Base-by-base conservation (phyloP, 805 yeast species). In the Zygosaccharomyces siamensis region DNA sequence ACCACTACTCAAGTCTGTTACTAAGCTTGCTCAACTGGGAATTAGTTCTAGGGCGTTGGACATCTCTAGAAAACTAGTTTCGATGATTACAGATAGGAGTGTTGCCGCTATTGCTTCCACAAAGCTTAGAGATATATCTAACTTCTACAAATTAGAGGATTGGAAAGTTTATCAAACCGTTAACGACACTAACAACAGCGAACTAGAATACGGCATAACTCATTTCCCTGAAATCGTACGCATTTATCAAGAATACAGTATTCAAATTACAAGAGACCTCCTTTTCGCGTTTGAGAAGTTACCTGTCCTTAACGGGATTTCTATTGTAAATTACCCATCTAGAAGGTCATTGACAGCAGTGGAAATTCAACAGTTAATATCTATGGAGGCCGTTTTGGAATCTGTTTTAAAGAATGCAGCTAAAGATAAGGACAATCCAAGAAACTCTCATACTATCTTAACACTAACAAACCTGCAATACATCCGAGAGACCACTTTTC, bases 391-490 rank as follows among this genome's bases (percentile, higher is more conserved):
- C 2, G 70, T 76, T 12, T 51, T 78, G 30, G 74, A 75, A 51
- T 71, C 73, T 27, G 68, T 72, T 8, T 62, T 72, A 33, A 63
- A 69, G 38, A 69, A 68, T 48, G 72, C 74, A 3, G 71, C 73
- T 5, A 68, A 67, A 49, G 74, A 72, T 47, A 69, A 65, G 39
- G 70, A 69, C 31, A 63, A 64, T 20, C 61, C 67, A 31, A 70
- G 71, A 55, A 71, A 77, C 44, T 61, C 73, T 5, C 77, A 77
- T 50, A 69, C 80, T 11, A 66, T 80, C 32, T 59, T 78, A 33
- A 75, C 84, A 0, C 61, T 83, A 38, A 74, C 81, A 38, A 83
- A 83, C 56, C 62, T 84, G 41, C 75, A 73, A 39, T 72, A 72
- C 41, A 64, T 84, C 27, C 68, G 75, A 28, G 67, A 66, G 20